Conservation (phyloP, 169 alveolate species). For the Plasmodium gallinaceum region DNA sequence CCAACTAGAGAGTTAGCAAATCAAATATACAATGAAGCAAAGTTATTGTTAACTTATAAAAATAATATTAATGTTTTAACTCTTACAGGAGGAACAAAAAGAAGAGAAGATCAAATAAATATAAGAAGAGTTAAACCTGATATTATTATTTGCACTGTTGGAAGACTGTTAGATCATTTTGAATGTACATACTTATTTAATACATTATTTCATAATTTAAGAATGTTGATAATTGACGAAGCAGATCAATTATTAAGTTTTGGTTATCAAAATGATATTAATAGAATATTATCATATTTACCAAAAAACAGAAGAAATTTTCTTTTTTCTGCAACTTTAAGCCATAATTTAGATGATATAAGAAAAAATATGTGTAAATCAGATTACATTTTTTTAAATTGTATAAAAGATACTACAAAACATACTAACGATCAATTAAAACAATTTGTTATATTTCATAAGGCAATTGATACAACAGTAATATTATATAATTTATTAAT, state of each 20-base stretch:
- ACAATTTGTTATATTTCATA: slow-evolving; percentile 78
- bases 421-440: slow-evolving; percentile 76
- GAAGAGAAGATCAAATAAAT: slow-evolving; percentile 93
- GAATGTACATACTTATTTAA: slow-evolving; percentile 94
- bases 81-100: slow-evolving; percentile 94
- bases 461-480: slow-evolving; percentile 78
- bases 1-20: slow-evolving; percentile 97
- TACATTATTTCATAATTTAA: slow-evolving; percentile 88
- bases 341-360: slow-evolving; percentile 55
- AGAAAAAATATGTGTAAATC: slow-evolving; percentile 70
- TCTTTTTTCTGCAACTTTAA: slow-evolving; percentile 81
- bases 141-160: slow-evolving; percentile 95
- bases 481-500: slow-evolving; percentile 74
- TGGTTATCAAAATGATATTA: slow-evolving; percentile 76
- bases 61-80: slow-evolving; percentile 93
- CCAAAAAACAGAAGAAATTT: slow-evolving; percentile 75
- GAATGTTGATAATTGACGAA: slow-evolving; percentile 94
- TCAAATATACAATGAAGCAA: slow-evolving; percentile 90
- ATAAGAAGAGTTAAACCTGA: slow-evolving; percentile 92
- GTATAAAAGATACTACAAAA: slow-evolving; percentile 52
- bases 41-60: slow-evolving; percentile 91
- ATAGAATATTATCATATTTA: slow-evolving; percentile 73
- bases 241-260: slow-evolving; percentile 90
- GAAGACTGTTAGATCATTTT: slow-evolving; percentile 94
- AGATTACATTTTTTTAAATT: slow-evolving; percentile 65